Evolutionary conservation across 2,329 filamentous ascomycete genomes (phyloP), one percentile per base, ranked within the genome.

Genomic region (Penicillium sp.): DNA sequence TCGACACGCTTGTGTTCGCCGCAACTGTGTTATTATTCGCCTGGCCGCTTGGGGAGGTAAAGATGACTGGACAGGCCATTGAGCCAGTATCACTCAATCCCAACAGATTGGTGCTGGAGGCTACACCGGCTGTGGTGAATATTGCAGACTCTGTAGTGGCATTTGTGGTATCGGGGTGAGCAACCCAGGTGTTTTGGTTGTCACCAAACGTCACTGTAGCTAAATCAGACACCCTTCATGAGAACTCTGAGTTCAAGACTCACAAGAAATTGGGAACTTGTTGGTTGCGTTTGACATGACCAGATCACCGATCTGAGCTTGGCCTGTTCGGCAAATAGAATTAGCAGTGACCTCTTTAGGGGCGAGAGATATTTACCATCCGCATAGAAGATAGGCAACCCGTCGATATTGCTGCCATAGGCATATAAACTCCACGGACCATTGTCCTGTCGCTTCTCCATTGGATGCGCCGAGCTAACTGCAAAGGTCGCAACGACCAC

Each of bases 241-340:
- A 15, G 1, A 10, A 27, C 25, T 41, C 25, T 12, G 35, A 31
- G 7, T 10, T 49, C 44, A 33, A n/a, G 19, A 10, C 17, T 17
- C 33, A 58, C 51, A 17, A 12, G 19, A 55, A 33, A 58, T 23
- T 10, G 51, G 6, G 15, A 50, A 44, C 53, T 56, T 53, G 19
- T 31, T 35, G 15, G 48, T 44, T 45, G 57, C 57, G 10, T 57
- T 59, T 6, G 53, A 59, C 6, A 57, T 27, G 5, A 43, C 33
- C 23, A 56, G 52, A 27, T 59, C 23, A 10, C 49, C 49, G 15
- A 57, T 52, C 29, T 59, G 53, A n/a, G 57, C 53, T 41, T 57
- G 49, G 3, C 53, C 57, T 59, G 9, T 33, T 35, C 2, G 1
- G 12, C 1, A 23, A 23, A 41, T 42, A 13, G 7, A 9, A 13